Evolutionary conservation across 1,139 yeast genomes (phyloP).

Genomic region (Ogataea hybrid): DNA sequence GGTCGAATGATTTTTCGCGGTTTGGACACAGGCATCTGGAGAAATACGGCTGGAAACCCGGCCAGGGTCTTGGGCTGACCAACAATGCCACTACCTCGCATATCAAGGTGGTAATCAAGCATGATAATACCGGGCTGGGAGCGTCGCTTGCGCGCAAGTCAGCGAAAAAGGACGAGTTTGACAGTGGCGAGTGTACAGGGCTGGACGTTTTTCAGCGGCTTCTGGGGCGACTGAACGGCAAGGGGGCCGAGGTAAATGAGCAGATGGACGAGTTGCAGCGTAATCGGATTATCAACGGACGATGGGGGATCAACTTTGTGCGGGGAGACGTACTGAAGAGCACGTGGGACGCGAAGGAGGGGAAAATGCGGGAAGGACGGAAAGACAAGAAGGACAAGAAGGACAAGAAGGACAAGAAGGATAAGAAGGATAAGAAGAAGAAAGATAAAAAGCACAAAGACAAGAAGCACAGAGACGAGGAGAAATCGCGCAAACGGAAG

Average conservation of each 20-base stretch:
- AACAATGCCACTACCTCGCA: slow-evolving; percentile 69
- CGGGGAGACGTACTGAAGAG: slow-evolving; percentile 80
- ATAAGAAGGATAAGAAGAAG: slow-evolving; percentile 30
- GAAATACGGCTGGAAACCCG: slow-evolving; percentile 89
- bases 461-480: slow-evolving; percentile 24
- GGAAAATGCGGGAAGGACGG: slow-evolving; percentile 34
- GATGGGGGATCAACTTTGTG: slow-evolving; percentile 85
- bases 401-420: slow-evolving; percentile 22
- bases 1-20: slow-evolving; percentile 85
- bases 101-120: slow-evolving; percentile 76
- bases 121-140: slow-evolving; percentile 84
- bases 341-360: slow-evolving; percentile 74
- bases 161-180: slow-evolving; percentile 53
- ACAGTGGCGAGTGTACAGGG: slow-evolving; percentile 84
- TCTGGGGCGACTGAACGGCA: slow-evolving; percentile 81
- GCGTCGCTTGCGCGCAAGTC: slow-evolving; percentile 61
- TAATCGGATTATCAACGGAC: slow-evolving; percentile 68
- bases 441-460: slow-evolving; percentile 31
- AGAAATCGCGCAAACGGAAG: slow-evolving; percentile 29
- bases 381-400: too few relatives aligned
- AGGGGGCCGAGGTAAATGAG: slow-evolving; percentile 54
- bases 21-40: slow-evolving; percentile 87
- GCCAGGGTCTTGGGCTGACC: slow-evolving; percentile 78
- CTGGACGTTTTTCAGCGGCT: slow-evolving; percentile 90
- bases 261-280: slow-evolving; percentile 67